Evolutionary conservation across 441 rosid species (phyloP).

Genomic region (Aquilaria agallochum): DNA sequence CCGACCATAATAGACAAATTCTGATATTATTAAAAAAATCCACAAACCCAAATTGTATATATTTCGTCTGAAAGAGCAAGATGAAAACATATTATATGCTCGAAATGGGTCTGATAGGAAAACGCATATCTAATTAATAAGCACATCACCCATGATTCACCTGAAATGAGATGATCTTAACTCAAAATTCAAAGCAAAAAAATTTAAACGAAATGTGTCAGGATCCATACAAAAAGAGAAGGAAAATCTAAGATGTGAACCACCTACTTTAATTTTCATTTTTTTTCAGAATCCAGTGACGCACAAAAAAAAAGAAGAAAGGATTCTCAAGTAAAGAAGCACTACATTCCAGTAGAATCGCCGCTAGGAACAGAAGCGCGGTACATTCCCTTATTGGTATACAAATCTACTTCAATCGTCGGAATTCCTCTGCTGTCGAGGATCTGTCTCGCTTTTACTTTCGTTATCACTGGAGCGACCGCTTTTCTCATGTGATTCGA

Average conservation of each 20-base stretch:
- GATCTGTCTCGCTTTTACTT: conserved; percentile 83
- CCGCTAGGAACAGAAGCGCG: conserved; percentile 91
- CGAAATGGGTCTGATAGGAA: too few relatives aligned
- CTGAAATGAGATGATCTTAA: too few relatives aligned
- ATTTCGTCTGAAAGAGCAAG: too few relatives aligned
- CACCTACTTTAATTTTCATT: background rate
- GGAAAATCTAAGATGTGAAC: background rate
- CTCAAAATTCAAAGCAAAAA: too few relatives aligned
- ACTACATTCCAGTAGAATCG: conserved; percentile 79
- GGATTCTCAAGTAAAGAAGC: background rate
- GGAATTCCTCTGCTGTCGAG: conserved; percentile 96
- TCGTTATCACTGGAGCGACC: conserved; percentile 79
- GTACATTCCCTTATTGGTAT: conserved; percentile 86
- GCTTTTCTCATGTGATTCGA: conserved; percentile 93
- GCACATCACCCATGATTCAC: too few relatives aligned
- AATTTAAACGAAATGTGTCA: too few relatives aligned
- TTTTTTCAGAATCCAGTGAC: background rate
- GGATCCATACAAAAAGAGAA: background rate
- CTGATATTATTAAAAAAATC: too few relatives aligned
- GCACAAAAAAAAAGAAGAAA: background rate
- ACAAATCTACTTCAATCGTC: conserved; percentile 89
- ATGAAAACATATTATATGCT: too few relatives aligned
- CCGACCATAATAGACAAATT: too few relatives aligned
- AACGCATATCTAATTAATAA: too few relatives aligned
- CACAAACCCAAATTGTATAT: too few relatives aligned